These are phyloP conservation scores for Corylus avellana DNA, from an alignment of 306 rosid genomes.

Conservation along the genomic window DNA sequence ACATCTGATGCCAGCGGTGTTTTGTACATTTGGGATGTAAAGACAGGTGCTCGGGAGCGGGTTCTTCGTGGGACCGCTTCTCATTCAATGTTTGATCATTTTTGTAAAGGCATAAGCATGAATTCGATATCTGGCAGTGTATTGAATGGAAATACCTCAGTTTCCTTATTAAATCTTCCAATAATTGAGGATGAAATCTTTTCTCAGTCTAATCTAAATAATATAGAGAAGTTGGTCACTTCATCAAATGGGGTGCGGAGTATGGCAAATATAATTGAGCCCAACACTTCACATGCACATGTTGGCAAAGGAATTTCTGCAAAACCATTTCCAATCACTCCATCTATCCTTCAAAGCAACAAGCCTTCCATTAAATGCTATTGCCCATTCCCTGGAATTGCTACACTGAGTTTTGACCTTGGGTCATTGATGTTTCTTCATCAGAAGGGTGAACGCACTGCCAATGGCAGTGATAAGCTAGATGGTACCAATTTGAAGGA, in stretches of 20 bases:
- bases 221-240: constrained; percentile 42
- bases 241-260: constrained; percentile 51
- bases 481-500: constrained; percentile 45
- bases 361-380: constrained; percentile 75
- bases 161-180: constrained; percentile 76
- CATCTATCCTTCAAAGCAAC: constrained; percentile 41
- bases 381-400: constrained; percentile 89
- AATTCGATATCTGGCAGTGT: constrained; percentile 63
- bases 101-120: constrained; percentile 75
- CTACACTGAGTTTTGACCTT: constrained; percentile 81
- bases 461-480: constrained; percentile 35
- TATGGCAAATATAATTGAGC: constrained; percentile 42
- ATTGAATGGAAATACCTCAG: constrained; percentile 85
- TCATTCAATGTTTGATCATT: constrained; percentile 89
- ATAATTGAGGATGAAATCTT: constrained; percentile 70
- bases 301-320: constrained; percentile 44
- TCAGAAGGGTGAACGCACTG: constrained; percentile 47
- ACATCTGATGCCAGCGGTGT: constrained; percentile 63
- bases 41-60: constrained; percentile 89
- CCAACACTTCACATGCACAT: constrained; percentile 45
- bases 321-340: constrained; percentile 35
- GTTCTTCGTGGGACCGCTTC: constrained; percentile 85
- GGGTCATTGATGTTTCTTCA: constrained; percentile 59
- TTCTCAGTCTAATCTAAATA: constrained; percentile 45
- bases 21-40: constrained; percentile 88